Conservation (phyloP, 1,284 basidiomycete genomes). For the Puccinia horiana region DNA sequence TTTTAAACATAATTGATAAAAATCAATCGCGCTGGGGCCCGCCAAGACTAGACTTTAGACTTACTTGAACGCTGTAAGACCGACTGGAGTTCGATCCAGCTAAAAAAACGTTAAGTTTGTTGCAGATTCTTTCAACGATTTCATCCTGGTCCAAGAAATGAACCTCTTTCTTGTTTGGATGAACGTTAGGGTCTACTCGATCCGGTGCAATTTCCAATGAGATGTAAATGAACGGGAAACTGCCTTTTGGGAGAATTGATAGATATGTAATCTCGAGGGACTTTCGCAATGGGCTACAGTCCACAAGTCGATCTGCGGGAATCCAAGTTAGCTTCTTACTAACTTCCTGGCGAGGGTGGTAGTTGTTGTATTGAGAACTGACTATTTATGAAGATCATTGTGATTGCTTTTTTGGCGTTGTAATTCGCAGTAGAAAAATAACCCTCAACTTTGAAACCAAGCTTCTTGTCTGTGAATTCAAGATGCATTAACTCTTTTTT, state of each 20-base stretch:
- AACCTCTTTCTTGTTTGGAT: slow-evolving; percentile 90
- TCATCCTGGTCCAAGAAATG: slow-evolving; percentile 91
- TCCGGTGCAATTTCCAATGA: slow-evolving; percentile 81
- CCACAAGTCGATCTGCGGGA: slow-evolving; percentile 87
- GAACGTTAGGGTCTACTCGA: slow-evolving; percentile 94
- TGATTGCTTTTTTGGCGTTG: slow-evolving; percentile 78
- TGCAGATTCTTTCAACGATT: slow-evolving; percentile 78
- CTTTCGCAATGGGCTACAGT: slow-evolving; percentile 80
- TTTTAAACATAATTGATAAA: background rate
- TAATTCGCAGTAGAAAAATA: slow-evolving; percentile 86
- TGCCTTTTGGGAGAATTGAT: slow-evolving; percentile 83
- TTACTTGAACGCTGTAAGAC: slow-evolving; percentile 79
- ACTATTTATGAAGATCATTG: slow-evolving; percentile 98
- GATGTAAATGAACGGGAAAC: slow-evolving; percentile 86
- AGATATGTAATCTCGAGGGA: slow-evolving; percentile 85
- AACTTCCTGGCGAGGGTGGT: background rate
- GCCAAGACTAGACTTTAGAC: background rate
- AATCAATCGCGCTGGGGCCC: background rate
- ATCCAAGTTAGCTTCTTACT: background rate
- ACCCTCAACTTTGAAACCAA: slow-evolving; percentile 69
- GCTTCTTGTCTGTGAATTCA: slow-evolving; percentile 56
- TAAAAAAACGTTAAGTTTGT: slow-evolving; percentile 70
- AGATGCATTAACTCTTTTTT: slow-evolving; percentile 75
- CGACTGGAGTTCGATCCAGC: slow-evolving; percentile 69
- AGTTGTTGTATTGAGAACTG: slow-evolving; percentile 56